Base-by-base conservation (phyloP, 768 basidiomycete genomes). In the Pulveroboletus sp. region DNA sequence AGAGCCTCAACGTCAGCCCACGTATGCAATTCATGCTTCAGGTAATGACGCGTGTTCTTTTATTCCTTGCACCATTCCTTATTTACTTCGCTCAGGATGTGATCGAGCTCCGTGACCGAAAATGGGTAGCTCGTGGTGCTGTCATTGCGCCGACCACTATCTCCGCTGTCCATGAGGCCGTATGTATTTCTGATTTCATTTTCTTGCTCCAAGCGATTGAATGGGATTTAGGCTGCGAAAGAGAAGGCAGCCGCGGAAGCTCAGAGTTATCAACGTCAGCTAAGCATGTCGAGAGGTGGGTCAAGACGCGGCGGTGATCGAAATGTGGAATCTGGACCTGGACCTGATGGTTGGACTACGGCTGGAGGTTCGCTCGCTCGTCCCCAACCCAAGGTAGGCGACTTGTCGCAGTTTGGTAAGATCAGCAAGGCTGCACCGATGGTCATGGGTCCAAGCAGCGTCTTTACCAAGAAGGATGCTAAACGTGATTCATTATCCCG, bases 11-110 rank as follows among this genome's bases (percentile, higher is more conserved):
- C 45, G 83, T 97, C 53, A 83, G 81, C 50, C 79, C 92, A 16
- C 87, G 97, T 60, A 90, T 97, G 80, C 84, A 85, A 47, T 97
- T 89, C 71, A 97, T 97, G 94, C 77, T 99, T 49, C 83, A 91
- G 83, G 94, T 95, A 51, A 47, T 80, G 72, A 32, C 3, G 21
- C n/a, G 17, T 11, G 45, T 44, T 52, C 10, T 40, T 20, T 25
- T 12, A 21, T 45, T 46, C 10, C 10, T 49, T 31, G 19, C 2
- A 8, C 13, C 32, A 40, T n/a, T 38, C 7, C 47, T 43, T 32
- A 56, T 19, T 48, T 43, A 9, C 17, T 25, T 35, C 43, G 12
- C n/a, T 9, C 59, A 97, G 94, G 95, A 97, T 70, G 76, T 97
- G 43, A 79, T 94, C 47, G 95, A 97, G 63, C 75, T 94, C 37